These are phyloP conservation scores for Epithemia pelagica DNA, from an alignment of 108 stramenopile species.

Conservation along the genomic window DNA sequence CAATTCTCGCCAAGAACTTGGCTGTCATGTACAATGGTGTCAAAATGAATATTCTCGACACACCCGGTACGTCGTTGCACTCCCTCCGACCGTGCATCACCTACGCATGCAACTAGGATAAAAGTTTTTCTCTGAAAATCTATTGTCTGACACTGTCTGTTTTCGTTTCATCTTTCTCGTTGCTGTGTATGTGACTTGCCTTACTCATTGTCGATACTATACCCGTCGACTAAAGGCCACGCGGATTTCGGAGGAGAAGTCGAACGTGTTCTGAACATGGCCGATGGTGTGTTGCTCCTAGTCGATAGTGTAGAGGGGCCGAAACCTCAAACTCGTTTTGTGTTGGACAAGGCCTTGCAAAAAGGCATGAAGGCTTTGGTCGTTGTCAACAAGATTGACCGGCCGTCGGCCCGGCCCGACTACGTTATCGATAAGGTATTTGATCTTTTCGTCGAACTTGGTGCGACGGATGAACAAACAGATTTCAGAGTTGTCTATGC, in stretches of 20 bases:
- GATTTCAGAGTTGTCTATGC: slow-evolving; percentile 96
- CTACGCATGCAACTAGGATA: neutral
- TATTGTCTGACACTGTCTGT: neutral
- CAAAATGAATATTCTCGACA: slow-evolving; percentile 98
- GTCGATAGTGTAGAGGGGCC: slow-evolving; percentile 98
- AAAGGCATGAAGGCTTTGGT: slow-evolving; percentile 90
- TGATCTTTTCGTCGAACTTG: slow-evolving; percentile 95
- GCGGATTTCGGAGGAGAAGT: slow-evolving; percentile 99
- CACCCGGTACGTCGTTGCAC: slow-evolving; percentile 58
- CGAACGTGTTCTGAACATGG: slow-evolving; percentile 96
- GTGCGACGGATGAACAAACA: slow-evolving; percentile 95
- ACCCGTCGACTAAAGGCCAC: too few species aligned
- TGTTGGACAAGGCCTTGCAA: slow-evolving; percentile 94
- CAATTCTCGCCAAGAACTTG: slow-evolving; percentile 96
- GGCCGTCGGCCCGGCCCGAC: slow-evolving; percentile 91
- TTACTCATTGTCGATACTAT: too few species aligned
- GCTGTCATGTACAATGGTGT: slow-evolving; percentile 88
- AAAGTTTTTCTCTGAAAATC: too few species aligned
- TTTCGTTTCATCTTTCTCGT: neutral
- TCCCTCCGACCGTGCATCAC: neutral
- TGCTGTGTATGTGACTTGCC: too few species aligned
- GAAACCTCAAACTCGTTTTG: slow-evolving; percentile 98
- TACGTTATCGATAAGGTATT: slow-evolving; percentile 98
- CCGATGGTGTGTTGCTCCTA: slow-evolving; percentile 94
- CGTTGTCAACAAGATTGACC: slow-evolving; percentile 99